Percentiles rank a stretch among this genome's conserved stretches.
Conservation (phyloP, 2,329 filamentous ascomycete species). For the Aureobasidium sp. region DNA sequence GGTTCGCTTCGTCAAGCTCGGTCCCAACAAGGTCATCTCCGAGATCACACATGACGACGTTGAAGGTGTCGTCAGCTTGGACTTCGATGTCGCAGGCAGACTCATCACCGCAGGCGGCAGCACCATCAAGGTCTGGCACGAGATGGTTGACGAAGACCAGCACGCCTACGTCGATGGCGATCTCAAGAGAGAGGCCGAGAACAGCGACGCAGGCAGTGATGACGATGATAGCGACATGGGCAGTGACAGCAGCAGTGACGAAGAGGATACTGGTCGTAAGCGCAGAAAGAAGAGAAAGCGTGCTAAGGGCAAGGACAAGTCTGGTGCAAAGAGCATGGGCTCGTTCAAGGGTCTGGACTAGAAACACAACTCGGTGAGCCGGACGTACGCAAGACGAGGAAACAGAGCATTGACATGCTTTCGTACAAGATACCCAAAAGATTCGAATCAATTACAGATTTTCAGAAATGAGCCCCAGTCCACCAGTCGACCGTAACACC, state of each 20-base stretch:
- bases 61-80: slow-evolving; percentile 76
- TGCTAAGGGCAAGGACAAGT: slow-evolving; percentile 21
- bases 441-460: neutral
- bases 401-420: neutral
- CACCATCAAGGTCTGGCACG: slow-evolving; percentile 82
- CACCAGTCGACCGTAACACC: neutral
- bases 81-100: slow-evolving; percentile 75
- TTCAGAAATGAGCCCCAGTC: neutral
- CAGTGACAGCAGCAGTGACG: slow-evolving; percentile 30
- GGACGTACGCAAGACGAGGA: neutral
- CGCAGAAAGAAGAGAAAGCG: slow-evolving; percentile 35
- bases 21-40: slow-evolving; percentile 60
- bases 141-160: slow-evolving; percentile 44
- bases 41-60: slow-evolving; percentile 72
- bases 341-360: slow-evolving; percentile 3
- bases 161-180: slow-evolving; percentile 32
- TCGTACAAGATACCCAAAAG: neutral
- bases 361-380: neutral
- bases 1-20: slow-evolving; percentile 68
- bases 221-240: slow-evolving; percentile 29
- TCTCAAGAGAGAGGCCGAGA: slow-evolving; percentile 36
- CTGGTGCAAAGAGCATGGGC: slow-evolving; percentile 3
- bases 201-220: slow-evolving; percentile 38
- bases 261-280: slow-evolving; percentile 29
- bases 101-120: slow-evolving; percentile 85